Evolutionary conservation across 2,329 filamentous ascomycete genomes (phyloP).

Genomic region (Juglanconis juglandina): DNA sequence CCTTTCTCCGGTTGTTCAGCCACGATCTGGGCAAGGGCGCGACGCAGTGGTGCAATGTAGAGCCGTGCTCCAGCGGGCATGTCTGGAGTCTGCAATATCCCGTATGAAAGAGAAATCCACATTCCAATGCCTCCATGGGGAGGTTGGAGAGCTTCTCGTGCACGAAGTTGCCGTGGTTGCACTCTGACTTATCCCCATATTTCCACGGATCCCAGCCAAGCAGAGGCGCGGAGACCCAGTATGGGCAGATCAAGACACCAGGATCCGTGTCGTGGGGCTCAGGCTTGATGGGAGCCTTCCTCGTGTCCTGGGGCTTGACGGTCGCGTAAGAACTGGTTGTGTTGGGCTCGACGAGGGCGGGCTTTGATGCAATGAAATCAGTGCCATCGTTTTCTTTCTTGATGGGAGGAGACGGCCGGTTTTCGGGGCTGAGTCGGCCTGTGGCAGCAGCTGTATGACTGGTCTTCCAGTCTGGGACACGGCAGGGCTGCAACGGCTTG

Average conservation of each 20-base stretch:
- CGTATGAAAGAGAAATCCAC: neutral
- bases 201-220: neutral
- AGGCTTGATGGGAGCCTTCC: neutral
- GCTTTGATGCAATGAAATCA: neutral
- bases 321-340: neutral
- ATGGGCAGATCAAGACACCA: neutral
- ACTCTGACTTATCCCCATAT: neutral
- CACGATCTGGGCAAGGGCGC: neutral
- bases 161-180: neutral
- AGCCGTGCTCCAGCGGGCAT: neutral
- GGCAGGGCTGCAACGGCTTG: too few relatives aligned
- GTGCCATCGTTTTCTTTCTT: neutral
- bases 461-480: too few relatives aligned
- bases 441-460: neutral
- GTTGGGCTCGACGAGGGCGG: neutral
- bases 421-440: too few relatives aligned
- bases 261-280: neutral
- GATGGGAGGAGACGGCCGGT: neutral
- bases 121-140: neutral
- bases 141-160: neutral
- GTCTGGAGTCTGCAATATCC: neutral
- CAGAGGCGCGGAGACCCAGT: neutral
- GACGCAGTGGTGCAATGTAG: neutral
- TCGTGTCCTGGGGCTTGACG: neutral
- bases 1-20: too few relatives aligned